A percentile compares a stretch with the other conserved stretches of the same genome.
Evolutionary conservation across 139 green algal genomes (phyloP).

Genomic region (Asterochloris sp.): DNA sequence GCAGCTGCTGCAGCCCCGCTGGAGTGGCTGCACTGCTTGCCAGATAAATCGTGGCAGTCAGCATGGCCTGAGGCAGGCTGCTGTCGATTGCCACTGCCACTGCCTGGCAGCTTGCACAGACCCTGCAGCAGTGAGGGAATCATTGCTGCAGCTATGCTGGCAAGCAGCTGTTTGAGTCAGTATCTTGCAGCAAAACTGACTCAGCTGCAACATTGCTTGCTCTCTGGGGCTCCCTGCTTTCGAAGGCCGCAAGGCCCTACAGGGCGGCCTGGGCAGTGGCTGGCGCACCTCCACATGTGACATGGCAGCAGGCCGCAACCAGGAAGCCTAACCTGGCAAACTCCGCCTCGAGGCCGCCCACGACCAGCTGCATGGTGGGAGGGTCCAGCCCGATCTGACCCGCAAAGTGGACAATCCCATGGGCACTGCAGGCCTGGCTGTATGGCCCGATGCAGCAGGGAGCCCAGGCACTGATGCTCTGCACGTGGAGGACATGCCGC

Average conservation of each 20-base stretch:
- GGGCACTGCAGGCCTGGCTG: slow-evolving; percentile 62
- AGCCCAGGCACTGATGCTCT: slow-evolving; percentile 94
- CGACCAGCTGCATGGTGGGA: slow-evolving; percentile 58
- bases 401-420: slow-evolving; percentile 43
- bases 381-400: slow-evolving; percentile 72
- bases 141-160: background rate
- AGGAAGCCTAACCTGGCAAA: background rate
- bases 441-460: slow-evolving; percentile 97
- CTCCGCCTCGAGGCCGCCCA: slow-evolving; percentile 1
- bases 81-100: slow-evolving; percentile 52
- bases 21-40: slow-evolving; percentile 11
- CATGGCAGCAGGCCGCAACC: background rate
- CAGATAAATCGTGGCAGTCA: slow-evolving; percentile 58
- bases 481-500: slow-evolving; percentile 89
- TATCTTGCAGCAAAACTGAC: background rate
- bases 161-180: background rate
- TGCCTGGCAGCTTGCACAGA: slow-evolving; percentile 53
- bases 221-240: background rate
- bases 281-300: background rate
- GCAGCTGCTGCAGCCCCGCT: background rate
- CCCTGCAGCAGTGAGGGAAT: slow-evolving; percentile 14
- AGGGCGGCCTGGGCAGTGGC: background rate
- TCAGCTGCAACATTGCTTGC: background rate
- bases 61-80: slow-evolving; percentile 34
- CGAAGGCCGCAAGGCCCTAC: background rate